phyloP scores from a whole-genome alignment of 345 rosid genomes.

The Populus simonii region DNA sequence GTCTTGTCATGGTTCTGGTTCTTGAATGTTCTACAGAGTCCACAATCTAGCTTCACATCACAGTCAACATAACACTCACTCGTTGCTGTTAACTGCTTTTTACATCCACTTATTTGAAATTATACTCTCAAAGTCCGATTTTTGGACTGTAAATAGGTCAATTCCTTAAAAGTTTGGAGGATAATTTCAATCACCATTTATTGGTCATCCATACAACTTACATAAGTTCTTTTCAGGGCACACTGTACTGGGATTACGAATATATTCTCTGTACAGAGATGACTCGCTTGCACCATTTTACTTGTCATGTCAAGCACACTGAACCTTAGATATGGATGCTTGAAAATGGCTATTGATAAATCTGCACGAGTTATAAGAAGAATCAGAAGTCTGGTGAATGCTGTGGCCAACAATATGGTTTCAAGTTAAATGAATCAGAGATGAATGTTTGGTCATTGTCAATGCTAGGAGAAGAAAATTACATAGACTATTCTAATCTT shows the following conservation, averaged over 20 bases:
- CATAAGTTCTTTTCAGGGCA: neutral
- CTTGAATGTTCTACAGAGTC: conserved; percentile 9
- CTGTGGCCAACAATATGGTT: neutral
- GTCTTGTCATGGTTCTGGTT: neutral
- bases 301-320: neutral
- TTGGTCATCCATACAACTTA: neutral
- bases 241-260: neutral
- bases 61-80: neutral
- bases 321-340: conserved; percentile 18
- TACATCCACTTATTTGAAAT: neutral
- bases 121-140: neutral
- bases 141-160: neutral
- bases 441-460: neutral
- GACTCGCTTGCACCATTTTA: neutral
- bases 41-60: neutral
- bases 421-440: neutral
- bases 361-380: neutral
- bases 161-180: neutral
- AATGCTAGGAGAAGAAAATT: neutral
- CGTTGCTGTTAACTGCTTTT: neutral
- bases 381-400: neutral
- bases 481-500: neutral
- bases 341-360: conserved; percentile 2
- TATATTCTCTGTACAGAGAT: conserved; percentile 4
- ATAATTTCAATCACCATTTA: neutral